These are phyloP conservation scores for Zygosaccharomyces pseudorouxii DNA, from an alignment of 805 yeast species.

Conservation along the genomic window DNA sequence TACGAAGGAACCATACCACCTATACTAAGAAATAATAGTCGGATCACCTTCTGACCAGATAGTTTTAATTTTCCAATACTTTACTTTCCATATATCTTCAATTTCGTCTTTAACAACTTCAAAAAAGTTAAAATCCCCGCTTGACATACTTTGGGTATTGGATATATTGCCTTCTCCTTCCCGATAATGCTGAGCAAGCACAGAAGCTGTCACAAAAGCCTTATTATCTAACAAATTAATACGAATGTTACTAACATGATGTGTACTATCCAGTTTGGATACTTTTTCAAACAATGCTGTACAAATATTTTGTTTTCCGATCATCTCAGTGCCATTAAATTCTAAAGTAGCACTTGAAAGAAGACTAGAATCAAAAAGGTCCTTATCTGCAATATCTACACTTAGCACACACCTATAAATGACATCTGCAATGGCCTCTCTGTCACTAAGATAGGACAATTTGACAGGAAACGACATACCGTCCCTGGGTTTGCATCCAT, in stretches of 20 bases:
- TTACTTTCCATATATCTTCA: slow-evolving; percentile 5
- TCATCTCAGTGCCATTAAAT: slow-evolving; percentile 1
- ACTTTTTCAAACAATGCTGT: slow-evolving; percentile 1
- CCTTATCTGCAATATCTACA: slow-evolving; percentile 3
- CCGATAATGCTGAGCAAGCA: slow-evolving; percentile 9
- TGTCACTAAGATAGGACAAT: slow-evolving; percentile 1
- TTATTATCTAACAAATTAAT: background rate
- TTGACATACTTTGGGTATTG: background rate
- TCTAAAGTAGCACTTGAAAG: slow-evolving; percentile 2
- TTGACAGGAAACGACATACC: slow-evolving; percentile 1
- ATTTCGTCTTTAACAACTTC: background rate
- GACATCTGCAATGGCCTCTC: slow-evolving; percentile 8
- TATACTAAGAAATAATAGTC: background rate
- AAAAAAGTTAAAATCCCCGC: slow-evolving; percentile 3
- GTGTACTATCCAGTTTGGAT: slow-evolving; percentile 7
- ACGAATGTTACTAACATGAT: slow-evolving; percentile 6
- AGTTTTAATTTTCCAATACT: background rate
- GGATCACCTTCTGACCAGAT: slow-evolving; percentile 9
- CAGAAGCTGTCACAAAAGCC: slow-evolving; percentile 6
- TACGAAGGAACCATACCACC: background rate
- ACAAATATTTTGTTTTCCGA: slow-evolving; percentile 1
- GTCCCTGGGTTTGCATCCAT: background rate
- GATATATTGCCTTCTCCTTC: slow-evolving; percentile 3
- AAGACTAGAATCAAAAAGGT: slow-evolving; percentile 6
- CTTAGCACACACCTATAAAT: slow-evolving; percentile 6